A percentile compares a stretch with the other conserved stretches of the same genome.
These are phyloP conservation scores for Goniomonas avonlea DNA, from an alignment of 78 protist genomes.

Conservation along the genomic window DNA sequence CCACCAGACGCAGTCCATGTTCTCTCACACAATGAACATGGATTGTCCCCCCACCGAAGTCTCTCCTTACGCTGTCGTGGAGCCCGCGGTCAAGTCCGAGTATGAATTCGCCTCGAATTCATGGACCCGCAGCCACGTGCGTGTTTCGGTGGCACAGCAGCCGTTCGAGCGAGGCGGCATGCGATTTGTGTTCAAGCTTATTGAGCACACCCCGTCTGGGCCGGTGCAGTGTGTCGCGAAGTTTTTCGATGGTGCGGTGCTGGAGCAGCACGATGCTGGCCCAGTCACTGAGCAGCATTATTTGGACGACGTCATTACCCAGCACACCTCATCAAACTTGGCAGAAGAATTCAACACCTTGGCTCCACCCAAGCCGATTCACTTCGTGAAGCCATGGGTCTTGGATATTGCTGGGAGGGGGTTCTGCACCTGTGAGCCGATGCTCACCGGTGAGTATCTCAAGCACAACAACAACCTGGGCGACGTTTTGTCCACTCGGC, in stretches of 20 bases:
- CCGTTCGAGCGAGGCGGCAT: slow-evolving; percentile 4
- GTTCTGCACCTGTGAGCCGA: not conserved
- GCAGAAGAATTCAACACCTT: not conserved
- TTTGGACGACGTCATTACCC: not conserved
- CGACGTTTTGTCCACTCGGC: not conserved
- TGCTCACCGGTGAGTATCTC: not conserved
- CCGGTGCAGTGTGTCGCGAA: slow-evolving; percentile 4
- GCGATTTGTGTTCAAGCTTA: not conserved
- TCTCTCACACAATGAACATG: no score
- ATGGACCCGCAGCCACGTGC: no score
- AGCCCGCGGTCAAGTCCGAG: no score
- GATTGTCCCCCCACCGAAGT: no score
- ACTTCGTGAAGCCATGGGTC: not conserved
- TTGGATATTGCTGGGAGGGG: not conserved
- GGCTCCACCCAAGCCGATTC: not conserved
- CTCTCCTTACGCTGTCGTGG: no score
- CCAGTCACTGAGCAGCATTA: no score
- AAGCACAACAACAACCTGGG: slow-evolving; percentile 15
- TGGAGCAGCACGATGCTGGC: not conserved
- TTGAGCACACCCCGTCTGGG: not conserved
- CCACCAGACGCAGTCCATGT: no score
- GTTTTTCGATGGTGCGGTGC: no score
- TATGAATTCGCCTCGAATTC: no score
- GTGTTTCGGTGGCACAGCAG: slow-evolving; percentile 5
- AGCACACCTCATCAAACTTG: not conserved